These are phyloP conservation scores for Geosiphon pyriformis DNA, from an alignment of 192 early-diverging fungal genomes.

Conservation along the genomic window DNA sequence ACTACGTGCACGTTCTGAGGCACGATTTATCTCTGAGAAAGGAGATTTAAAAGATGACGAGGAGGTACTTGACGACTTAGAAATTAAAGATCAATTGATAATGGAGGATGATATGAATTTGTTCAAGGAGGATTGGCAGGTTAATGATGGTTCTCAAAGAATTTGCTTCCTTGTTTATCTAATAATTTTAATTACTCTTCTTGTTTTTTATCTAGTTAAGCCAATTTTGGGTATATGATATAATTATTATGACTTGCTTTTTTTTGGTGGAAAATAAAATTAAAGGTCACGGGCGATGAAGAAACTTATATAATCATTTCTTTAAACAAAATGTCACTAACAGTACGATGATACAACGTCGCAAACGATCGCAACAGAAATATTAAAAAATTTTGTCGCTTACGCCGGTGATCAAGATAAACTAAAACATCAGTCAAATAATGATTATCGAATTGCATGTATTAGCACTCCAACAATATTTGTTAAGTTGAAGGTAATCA, in stretches of 20 bases:
- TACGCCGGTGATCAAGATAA: neutral
- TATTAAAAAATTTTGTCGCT: slow-evolving; percentile 25
- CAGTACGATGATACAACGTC: slow-evolving; percentile 43
- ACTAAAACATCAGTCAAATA: no score
- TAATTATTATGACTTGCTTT: slow-evolving; percentile 9
- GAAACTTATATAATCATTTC: neutral
- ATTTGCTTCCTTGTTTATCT: neutral
- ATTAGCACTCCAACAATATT: slow-evolving; percentile 60
- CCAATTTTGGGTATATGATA: slow-evolving; percentile 46
- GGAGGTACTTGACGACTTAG: slow-evolving; percentile 33
- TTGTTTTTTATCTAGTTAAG: slow-evolving; percentile 29
- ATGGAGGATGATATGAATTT: slow-evolving; percentile 44
- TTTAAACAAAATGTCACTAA: neutral
- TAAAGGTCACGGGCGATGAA: no score
- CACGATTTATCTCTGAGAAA: slow-evolving; percentile 29
- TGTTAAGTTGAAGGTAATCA: slow-evolving; percentile 53
- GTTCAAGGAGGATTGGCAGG: slow-evolving; percentile 81
- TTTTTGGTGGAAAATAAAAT: no score
- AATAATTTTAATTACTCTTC: slow-evolving; percentile 8
- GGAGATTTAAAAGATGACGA: neutral
- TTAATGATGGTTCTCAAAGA: slow-evolving; percentile 43
- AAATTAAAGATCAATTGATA: slow-evolving; percentile 15
- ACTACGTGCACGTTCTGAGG: slow-evolving; percentile 47
- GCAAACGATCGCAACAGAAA: slow-evolving; percentile 32
- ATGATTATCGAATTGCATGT: slow-evolving; percentile 45